Base-by-base conservation (phyloP, 768 basidiomycete genomes). In the Kwoniella dendrophila region DNA sequence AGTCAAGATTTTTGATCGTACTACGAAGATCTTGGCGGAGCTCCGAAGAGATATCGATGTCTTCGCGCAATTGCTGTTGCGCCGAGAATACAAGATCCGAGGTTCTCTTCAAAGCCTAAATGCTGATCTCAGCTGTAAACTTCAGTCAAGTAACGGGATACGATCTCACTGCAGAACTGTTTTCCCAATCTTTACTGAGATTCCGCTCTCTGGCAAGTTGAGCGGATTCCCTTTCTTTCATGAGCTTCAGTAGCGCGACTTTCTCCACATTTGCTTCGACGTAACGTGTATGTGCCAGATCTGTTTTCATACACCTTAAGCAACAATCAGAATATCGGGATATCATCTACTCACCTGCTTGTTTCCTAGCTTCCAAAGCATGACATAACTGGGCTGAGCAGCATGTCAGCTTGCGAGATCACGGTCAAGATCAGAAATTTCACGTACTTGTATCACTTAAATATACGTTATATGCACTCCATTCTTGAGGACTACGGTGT, bases 401-500 rank as follows among this genome's bases (percentile, higher is more conserved):
- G 34, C 10, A 2, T 7, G 32, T 59, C 56, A 60, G 41, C 48
- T n/a, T n/a, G n/a, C n/a, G n/a, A n/a, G 40, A 10, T 27, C 22
- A n/a, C n/a, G n/a, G 6, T 24, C 5, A 4, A 14, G 22, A 22
- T 18, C 34, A 11, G 4, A 27, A 3, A 12, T 0, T 3, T 4
- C 10, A 63, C 72, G 66, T 44, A 76, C 77, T 71, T 0, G 77
- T 68, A 52, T 76, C 74, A 41, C 72, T 64, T 32, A 76, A 34
- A 56, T 68, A 78, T 2, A 63, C 67, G 41, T 75, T 75, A 38
- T 78, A 78, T 12, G 66, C 73, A 26, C 63, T 74, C 77, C 77
- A 78, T 59, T 76, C 75, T 49, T 78, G 77, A 2, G 75, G 72
- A 50, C 74, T 75, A 20, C 76, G 59, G 57, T 78, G 72, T 12